Conservation (phyloP, 345 rosid species). For the Syzygium oleosum region DNA sequence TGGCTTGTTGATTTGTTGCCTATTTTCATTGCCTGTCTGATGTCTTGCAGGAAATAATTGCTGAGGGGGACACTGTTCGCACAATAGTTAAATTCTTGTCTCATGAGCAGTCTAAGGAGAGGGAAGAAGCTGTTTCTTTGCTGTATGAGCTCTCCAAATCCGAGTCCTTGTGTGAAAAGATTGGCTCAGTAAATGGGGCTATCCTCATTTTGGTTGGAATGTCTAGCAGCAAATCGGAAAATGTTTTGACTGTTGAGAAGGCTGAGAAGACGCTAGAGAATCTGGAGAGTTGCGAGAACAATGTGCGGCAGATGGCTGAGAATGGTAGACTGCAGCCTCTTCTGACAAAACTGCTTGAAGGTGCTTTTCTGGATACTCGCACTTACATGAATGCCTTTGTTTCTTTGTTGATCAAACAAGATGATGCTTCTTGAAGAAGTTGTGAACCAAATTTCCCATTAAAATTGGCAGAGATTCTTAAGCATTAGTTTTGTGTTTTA, state of each 20-base stretch:
- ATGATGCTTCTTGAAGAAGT: not conserved
- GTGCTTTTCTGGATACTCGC: constrained; percentile 17
- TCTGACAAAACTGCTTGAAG: constrained; percentile 70
- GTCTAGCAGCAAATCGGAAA: constrained; percentile 87
- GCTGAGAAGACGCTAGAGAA: constrained; percentile 75
- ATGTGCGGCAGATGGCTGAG: constrained; percentile 90
- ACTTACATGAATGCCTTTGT: not conserved
- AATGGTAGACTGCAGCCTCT: constrained; percentile 83
- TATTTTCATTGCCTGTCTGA: not conserved
- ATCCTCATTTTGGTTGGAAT: constrained; percentile 88
- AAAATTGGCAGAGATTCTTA: not conserved
- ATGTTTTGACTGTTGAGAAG: constrained; percentile 69
- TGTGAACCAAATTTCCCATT: not conserved
- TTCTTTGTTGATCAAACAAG: not conserved
- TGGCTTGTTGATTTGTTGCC: not conserved
- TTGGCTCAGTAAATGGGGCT: constrained; percentile 84
- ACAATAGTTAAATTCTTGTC: constrained; percentile 78
- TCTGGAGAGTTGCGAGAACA: constrained; percentile 68
- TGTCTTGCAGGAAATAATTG: constrained; percentile 58
- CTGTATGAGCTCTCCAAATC: constrained; percentile 85
- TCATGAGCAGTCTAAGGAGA: constrained; percentile 66
- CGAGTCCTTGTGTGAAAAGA: constrained; percentile 75
- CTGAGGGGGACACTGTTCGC: constrained; percentile 88
- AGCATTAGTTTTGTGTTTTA: not conserved
- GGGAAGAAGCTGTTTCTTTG: constrained; percentile 82